A percentile compares a stretch with the other conserved stretches of the same genome.
phyloP scores from a whole-genome alignment of 768 basidiomycete species.

The Aureoboletus auriporus region DNA sequence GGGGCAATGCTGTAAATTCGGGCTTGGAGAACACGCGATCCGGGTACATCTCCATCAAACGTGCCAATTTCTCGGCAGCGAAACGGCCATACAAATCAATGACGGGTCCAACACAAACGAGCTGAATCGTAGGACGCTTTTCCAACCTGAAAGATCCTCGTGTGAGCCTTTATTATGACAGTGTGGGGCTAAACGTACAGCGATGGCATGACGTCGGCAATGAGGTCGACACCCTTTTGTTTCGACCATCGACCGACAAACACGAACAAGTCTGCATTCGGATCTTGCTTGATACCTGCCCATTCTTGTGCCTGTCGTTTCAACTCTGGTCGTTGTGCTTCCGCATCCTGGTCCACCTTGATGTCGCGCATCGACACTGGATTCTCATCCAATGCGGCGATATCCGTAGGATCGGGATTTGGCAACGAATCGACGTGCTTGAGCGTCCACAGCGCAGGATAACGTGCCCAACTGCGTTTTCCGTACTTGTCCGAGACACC shows the following conservation, averaged over 20 bases:
- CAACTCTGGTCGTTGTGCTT: slow-evolving; percentile 85
- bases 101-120: slow-evolving; percentile 89
- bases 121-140: slow-evolving; percentile 80
- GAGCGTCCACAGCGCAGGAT: slow-evolving; percentile 93
- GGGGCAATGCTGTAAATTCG: slow-evolving; percentile 91
- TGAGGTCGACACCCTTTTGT: slow-evolving; percentile 96
- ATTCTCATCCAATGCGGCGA: slow-evolving; percentile 83
- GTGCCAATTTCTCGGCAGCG: slow-evolving; percentile 88
- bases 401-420: slow-evolving; percentile 93
- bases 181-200: slow-evolving; percentile 48
- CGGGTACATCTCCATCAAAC: slow-evolving; percentile 93
- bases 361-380: slow-evolving; percentile 70
- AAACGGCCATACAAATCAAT: slow-evolving; percentile 95
- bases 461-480: slow-evolving; percentile 94
- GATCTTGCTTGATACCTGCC: slow-evolving; percentile 91
- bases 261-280: slow-evolving; percentile 86
- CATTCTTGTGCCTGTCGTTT: slow-evolving; percentile 95
- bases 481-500: slow-evolving; percentile 98
- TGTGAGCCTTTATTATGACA: not conserved
- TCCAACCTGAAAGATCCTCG: slow-evolving; percentile 52
- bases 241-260: slow-evolving; percentile 99
- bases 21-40: slow-evolving; percentile 95
- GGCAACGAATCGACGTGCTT: slow-evolving; percentile 94
- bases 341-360: slow-evolving; percentile 73
- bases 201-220: slow-evolving; percentile 91